Conservation (phyloP, 2,329 filamentous ascomycete species). For the Fusarium sp. region DNA sequence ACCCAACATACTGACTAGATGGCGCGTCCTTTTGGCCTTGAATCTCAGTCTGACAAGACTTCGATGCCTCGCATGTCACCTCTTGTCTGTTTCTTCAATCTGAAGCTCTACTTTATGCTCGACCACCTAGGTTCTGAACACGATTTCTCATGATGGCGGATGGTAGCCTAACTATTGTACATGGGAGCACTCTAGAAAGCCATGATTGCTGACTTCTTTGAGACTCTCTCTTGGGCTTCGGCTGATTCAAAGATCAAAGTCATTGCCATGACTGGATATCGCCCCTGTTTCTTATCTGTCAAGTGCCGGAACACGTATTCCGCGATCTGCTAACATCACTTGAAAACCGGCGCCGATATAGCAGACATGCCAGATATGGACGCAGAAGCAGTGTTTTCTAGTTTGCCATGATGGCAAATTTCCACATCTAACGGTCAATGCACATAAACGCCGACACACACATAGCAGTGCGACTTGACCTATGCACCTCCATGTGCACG, state of each 20-base stretch:
- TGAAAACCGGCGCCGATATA: slow-evolving; percentile 50
- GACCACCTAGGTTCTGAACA: not conserved
- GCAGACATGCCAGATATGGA: slow-evolving; percentile 49
- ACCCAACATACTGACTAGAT: slow-evolving; percentile 60
- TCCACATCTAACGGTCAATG: not conserved
- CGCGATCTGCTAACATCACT: not conserved
- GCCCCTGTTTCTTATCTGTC: slow-evolving; percentile 39
- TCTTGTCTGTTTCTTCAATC: not conserved
- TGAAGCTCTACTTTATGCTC: not conserved
- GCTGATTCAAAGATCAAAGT: slow-evolving; percentile 49
- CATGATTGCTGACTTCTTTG: slow-evolving; percentile 62
- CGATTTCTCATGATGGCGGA: slow-evolving; percentile 1
- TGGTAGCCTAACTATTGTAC: slow-evolving; percentile 3
- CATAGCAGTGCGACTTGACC: slow-evolving; percentile 53
- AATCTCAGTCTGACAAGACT: not conserved
- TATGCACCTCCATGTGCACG: slow-evolving; percentile 51
- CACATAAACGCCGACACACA: not conserved
- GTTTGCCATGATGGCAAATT: slow-evolving; percentile 57
- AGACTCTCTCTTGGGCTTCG: slow-evolving; percentile 44
- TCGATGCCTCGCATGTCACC: not conserved
- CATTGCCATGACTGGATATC: slow-evolving; percentile 56
- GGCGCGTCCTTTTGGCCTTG: slow-evolving; percentile 21
- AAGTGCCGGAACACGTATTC: not conserved
- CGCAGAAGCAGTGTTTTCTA: slow-evolving; percentile 55
- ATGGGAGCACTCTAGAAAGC: slow-evolving; percentile 62